Conservation (phyloP, 2,329 filamentous ascomycete genomes). For the Aspergillus clavatus region DNA sequence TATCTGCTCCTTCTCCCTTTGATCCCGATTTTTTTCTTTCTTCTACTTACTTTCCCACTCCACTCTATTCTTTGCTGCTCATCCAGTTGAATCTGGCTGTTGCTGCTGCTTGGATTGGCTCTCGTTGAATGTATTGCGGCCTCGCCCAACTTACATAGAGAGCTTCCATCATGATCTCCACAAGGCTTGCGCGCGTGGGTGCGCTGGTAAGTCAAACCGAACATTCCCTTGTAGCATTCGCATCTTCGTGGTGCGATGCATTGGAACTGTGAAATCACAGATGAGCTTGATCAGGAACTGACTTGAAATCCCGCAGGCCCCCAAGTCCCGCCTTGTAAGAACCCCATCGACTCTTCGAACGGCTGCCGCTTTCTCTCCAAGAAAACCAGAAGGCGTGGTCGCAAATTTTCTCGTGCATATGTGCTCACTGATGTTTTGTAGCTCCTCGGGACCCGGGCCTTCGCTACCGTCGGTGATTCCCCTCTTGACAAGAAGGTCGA, state of each 20-base stretch:
- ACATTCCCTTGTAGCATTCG: constrained; percentile 10
- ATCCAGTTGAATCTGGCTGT: constrained; percentile 36
- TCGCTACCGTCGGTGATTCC: constrained; percentile 82
- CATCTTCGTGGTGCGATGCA: constrained; percentile 7
- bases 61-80: constrained; percentile 34
- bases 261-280: constrained; percentile 2
- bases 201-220: constrained; percentile 40
- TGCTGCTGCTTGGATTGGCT: constrained; percentile 26
- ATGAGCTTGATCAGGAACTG: constrained; percentile 13
- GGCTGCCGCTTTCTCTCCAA: neutral
- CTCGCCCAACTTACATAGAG: constrained; percentile 35
- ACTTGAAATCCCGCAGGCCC: constrained; percentile 30
- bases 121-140: constrained; percentile 37
- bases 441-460: constrained; percentile 60
- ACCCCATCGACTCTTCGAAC: constrained; percentile 2
- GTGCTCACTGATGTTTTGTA: constrained; percentile 35
- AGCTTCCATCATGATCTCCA: constrained; percentile 45
- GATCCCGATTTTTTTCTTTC: constrained; percentile 35
- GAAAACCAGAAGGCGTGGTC: neutral
- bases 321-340: constrained; percentile 45
- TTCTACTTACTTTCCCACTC: constrained; percentile 28
- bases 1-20: constrained; percentile 30
- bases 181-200: constrained; percentile 44
- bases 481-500: constrained; percentile 92
- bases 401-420: neutral